phyloP scores from a whole-genome alignment of 352 stramenopile genomes.

The Globisporangium polare region DNA sequence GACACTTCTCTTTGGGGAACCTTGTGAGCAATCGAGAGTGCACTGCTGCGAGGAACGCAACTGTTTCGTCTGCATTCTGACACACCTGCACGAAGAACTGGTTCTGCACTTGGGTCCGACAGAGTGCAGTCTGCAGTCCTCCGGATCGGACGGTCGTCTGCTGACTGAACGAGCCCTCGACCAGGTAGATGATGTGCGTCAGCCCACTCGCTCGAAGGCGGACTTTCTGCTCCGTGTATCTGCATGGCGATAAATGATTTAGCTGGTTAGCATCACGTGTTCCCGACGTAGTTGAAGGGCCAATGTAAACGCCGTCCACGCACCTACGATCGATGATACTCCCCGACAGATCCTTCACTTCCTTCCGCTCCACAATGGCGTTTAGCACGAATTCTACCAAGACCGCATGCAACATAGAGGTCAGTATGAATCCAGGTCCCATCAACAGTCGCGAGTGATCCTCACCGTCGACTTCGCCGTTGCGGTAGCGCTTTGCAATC shows the following conservation, averaged over 20 bases:
- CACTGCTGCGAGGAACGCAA: constrained; percentile 64
- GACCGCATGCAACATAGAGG: no score
- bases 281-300: no score
- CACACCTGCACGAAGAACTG: constrained; percentile 83
- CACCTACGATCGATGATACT: constrained; percentile 69
- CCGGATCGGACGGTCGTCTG: constrained; percentile 60
- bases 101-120: constrained; percentile 75
- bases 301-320: not conserved
- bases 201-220: constrained; percentile 59
- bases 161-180: constrained; percentile 74
- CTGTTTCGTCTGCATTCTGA: constrained; percentile 72
- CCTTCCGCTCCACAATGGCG: constrained; percentile 82
- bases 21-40: constrained; percentile 56
- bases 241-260: no score
- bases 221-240: constrained; percentile 78
- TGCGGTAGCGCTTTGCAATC: constrained; percentile 54
- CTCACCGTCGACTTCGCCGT: constrained; percentile 16
- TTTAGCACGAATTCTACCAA: constrained; percentile 69
- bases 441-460: no score
- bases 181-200: constrained; percentile 80
- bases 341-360: constrained; percentile 69
- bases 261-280: no score
- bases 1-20: constrained; percentile 35
- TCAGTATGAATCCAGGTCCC: no score
- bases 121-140: constrained; percentile 68